Base-by-base conservation (phyloP, 192 early-diverging fungal species). In the Anaeromyces robustus region DNA sequence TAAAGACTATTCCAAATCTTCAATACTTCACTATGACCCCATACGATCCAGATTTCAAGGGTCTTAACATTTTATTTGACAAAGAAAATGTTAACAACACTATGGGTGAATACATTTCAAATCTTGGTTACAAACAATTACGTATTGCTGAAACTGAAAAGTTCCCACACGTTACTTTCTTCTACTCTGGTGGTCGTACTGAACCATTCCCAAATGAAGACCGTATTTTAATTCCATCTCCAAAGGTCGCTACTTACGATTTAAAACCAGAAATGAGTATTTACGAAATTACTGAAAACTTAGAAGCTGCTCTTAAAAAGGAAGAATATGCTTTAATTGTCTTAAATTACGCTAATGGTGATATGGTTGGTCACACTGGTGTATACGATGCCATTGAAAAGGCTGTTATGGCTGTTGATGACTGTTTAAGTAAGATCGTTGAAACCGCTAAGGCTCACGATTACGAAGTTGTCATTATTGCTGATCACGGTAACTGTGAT, bases 161-260 rank as follows among this genome's bases (percentile, higher is more conserved):
- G 89, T 99, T 97, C 87, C 97, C 98, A 30, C 98, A 99, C 85
- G 98, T 99, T 31, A 99, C 98, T 77, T 99, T 99, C 91, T 99
- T 99, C 92, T 99, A 98, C 89, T 98, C 98, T 87, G 98, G 98
- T 81, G 98, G 98, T 30, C 89, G 92, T 29, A 97, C 98, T 86
- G 92, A 93, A 31, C 95, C 97, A 85, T 99, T 96, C 87, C 78
- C 85, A 59, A 85, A 86, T 77, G 98, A 99, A 88, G 90, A 96
- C 80, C 94, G 98, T 77, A 93, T 92, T 80, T 84, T 99, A 86
- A 91, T 99, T 81, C 83, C 93, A 32, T 95, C 93, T 30, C 98
- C 98, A 29, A 94, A 93, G 85, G 98, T 99, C 9, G 96, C 96
- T 30, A 99, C 98, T 28, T 99, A 99, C 85, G 97, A 99, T 87